Evolutionary conservation across 495 filamentous ascomycete species (phyloP), one percentile per base, ranked within the genome.

Genomic region (Aspergillus sclerotioniger): DNA sequence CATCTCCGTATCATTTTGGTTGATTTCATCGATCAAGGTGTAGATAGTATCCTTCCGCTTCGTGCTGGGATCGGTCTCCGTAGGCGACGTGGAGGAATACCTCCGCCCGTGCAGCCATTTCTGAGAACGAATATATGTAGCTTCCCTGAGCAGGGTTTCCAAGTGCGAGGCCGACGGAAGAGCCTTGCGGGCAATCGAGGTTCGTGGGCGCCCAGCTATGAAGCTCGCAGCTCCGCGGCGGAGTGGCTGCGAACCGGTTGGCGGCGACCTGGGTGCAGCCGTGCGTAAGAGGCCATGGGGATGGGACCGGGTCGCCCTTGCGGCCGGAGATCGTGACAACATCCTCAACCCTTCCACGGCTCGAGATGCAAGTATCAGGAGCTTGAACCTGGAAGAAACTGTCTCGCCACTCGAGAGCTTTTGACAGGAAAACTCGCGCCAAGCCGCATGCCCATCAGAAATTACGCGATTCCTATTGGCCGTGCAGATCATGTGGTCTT

Each of bases 1-100:
- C 46, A 79, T 66, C 32, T 66, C 63, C 15, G 63, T 68, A 32
- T 76, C 75, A 51, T 71, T 72, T 12, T 69, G 48, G 37, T 69
- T 63, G 58, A 79, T 76, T 44, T 63, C 65, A 51, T 79, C 74
- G 41, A 79, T 71, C 51, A 77, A 44, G 15, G 51, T 59, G 53
- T 72, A 75, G 57, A 79, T 65, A 8, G 55, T 57, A 35, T 69
- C 69, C 57, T 66, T 66, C 8, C 57, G 57, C 28, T 62, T 56
- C 51, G 53, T 15, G 45, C 55, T 55, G 8, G 45, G 12, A 15
- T 62, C 60, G 7, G 58, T 39, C 15, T 66, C 63, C 19, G 61
- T 56, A 15, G 57, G 10, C 8, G 63, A 48, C n/a, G 61, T 58
- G 17, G 69, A 69, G n/a, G 72, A 57, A 48, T 66, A 50, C 41